These are phyloP conservation scores for Paramarasmius palmivorus DNA, from an alignment of 1,284 basidiomycete genomes.

Conservation along the genomic window DNA sequence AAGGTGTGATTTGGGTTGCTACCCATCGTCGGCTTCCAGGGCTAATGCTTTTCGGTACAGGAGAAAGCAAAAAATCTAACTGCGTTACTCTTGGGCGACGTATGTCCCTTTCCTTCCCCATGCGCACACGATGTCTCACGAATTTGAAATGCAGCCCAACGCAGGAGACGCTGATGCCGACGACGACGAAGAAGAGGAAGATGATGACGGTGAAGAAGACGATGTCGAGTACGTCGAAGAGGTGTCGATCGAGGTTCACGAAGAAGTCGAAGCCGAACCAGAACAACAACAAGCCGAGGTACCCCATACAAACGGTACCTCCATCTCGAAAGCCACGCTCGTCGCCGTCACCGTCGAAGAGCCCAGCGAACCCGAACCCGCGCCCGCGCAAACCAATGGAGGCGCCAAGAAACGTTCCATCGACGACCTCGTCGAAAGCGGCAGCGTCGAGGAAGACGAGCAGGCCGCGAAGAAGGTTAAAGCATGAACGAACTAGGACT, in stretches of 20 bases:
- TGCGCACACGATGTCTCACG: not conserved
- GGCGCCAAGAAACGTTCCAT: slow-evolving; percentile 12
- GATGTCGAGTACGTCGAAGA: slow-evolving; percentile 13
- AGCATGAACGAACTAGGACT: too few relatives aligned
- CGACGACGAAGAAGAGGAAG: slow-evolving; percentile 16
- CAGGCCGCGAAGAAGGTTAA: slow-evolving; percentile 12
- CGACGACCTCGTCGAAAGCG: slow-evolving; percentile 6
- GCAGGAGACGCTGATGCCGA: slow-evolving; percentile 20
- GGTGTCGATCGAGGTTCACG: too few relatives aligned
- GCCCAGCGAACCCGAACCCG: not conserved
- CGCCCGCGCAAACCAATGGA: not conserved
- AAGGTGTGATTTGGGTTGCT: not conserved
- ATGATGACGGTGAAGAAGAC: slow-evolving; percentile 16
- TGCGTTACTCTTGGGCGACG: slow-evolving; percentile 11
- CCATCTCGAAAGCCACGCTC: too few relatives aligned
- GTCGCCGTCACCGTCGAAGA: not conserved
- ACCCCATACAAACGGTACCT: not conserved
- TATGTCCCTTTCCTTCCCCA: slow-evolving; percentile 3
- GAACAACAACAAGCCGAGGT: slow-evolving; percentile 2
- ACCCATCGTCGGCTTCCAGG: not conserved
- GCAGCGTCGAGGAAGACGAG: slow-evolving; percentile 1
- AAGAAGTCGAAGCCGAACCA: slow-evolving; percentile 14
- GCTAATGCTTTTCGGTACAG: not conserved
- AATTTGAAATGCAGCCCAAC: not conserved
- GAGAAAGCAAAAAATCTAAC: slow-evolving; percentile 9